Percentiles rank a stretch among this genome's conserved stretches.
phyloP scores from a whole-genome alignment of 176 grass and related monocot genomes.

The Bothriochloa decipiens region DNA sequence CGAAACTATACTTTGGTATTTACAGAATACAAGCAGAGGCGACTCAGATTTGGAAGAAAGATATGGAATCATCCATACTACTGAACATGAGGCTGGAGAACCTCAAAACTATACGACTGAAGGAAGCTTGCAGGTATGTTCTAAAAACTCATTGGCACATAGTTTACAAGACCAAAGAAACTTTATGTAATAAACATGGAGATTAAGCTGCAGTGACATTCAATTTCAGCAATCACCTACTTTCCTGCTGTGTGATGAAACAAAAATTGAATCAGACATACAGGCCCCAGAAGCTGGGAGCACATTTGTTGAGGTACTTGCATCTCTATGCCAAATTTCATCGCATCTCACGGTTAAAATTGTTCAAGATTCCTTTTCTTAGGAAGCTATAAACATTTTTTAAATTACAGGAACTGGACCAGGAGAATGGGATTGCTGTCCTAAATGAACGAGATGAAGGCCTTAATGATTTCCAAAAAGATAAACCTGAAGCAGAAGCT shows the following conservation, averaged over 20 bases:
- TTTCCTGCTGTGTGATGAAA: background rate
- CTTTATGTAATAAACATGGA: background rate
- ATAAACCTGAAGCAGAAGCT: slow-evolving; percentile 8
- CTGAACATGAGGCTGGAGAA: slow-evolving; percentile 3
- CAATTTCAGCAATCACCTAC: background rate
- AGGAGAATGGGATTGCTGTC: background rate
- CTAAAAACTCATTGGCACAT: background rate
- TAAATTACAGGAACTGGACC: background rate
- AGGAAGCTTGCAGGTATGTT: slow-evolving; percentile 11
- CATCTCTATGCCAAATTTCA: background rate
- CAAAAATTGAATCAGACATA: background rate
- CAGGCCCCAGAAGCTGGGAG: background rate
- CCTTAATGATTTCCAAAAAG: slow-evolving; percentile 10
- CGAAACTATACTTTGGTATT: background rate
- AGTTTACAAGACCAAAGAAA: background rate
- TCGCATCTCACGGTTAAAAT: background rate
- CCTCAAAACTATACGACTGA: background rate
- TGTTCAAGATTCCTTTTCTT: background rate
- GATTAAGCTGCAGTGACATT: background rate
- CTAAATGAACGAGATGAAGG: slow-evolving; percentile 8
- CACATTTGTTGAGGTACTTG: slow-evolving; percentile 16
- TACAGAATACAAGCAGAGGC: slow-evolving; percentile 2
- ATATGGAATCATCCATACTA: background rate
- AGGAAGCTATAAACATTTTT: slow-evolving; percentile 21
- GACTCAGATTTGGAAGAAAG: slow-evolving; percentile 21